Percentiles rank a stretch among this genome's conserved stretches.
Evolutionary conservation across 129 eudicot species (phyloP).

Genomic region (Chrysanthemum seticuspe): DNA sequence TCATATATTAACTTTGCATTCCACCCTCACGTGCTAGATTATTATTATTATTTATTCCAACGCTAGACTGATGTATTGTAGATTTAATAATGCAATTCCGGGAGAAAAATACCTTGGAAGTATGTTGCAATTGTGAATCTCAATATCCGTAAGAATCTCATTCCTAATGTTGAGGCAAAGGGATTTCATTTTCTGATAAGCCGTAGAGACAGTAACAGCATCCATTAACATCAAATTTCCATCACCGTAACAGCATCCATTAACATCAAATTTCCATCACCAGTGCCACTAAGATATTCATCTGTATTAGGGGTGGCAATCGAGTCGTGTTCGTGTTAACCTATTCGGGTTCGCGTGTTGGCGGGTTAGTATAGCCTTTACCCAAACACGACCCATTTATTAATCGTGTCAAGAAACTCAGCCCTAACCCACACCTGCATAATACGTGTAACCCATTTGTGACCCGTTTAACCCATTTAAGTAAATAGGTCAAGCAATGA

Average conservation of each 20-base stretch:
- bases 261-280: constrained; percentile 12
- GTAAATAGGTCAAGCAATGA: too few species aligned
- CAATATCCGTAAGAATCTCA: constrained; percentile 75
- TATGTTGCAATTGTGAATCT: constrained; percentile 72
- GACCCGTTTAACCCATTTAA: too few species aligned
- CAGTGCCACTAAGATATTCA: constrained; percentile 67
- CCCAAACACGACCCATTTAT: too few species aligned
- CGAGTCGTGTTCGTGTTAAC: too few species aligned
- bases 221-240: constrained; percentile 59
- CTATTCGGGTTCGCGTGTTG: too few species aligned
- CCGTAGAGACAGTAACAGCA: constrained; percentile 55
- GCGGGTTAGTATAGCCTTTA: too few species aligned
- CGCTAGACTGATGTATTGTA: background rate
- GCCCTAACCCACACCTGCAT: too few species aligned
- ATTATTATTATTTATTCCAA: background rate
- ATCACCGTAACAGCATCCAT: background rate
- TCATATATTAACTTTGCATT: background rate
- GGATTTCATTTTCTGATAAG: constrained; percentile 78
- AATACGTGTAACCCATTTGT: too few species aligned
- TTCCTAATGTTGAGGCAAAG: constrained; percentile 67
- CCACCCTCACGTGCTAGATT: background rate
- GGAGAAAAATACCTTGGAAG: constrained; percentile 63
- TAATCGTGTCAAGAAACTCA: too few species aligned
- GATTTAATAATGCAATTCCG: background rate
- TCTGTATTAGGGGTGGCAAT: too few species aligned